Conservation (phyloP, 768 basidiomycete genomes). For the Pisolithus orientalis region DNA sequence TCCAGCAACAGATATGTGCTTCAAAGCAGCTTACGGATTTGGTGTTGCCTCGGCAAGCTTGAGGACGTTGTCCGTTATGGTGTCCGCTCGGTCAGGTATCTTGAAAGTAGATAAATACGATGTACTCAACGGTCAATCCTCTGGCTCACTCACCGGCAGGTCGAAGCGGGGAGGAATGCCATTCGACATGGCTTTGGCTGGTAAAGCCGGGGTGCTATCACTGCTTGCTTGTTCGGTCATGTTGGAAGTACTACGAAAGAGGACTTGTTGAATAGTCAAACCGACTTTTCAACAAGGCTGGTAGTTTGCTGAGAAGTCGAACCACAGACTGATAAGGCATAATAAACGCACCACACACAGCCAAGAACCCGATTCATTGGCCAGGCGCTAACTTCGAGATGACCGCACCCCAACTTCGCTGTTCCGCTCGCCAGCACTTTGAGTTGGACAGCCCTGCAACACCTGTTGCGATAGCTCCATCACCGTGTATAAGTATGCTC, state of each 20-base stretch:
- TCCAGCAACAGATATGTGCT: background rate
- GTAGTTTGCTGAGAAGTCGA: too few species aligned
- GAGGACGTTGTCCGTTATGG: slow-evolving; percentile 43
- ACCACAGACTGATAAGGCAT: too few species aligned
- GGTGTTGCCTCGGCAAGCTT: slow-evolving; percentile 32
- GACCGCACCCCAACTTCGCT: too few species aligned
- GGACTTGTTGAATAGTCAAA: background rate
- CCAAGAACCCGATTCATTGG: too few species aligned
- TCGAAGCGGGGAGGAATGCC: slow-evolving; percentile 33
- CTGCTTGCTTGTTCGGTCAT: background rate
- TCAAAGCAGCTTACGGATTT: slow-evolving; percentile 30
- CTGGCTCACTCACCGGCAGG: slow-evolving; percentile 32
- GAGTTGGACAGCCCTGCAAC: too few species aligned
- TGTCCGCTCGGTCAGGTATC: slow-evolving; percentile 44
- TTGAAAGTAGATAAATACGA: slow-evolving; percentile 12
- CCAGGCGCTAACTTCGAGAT: too few species aligned
- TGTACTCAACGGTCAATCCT: background rate
- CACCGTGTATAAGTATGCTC: too few species aligned
- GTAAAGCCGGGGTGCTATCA: background rate
- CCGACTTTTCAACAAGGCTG: too few species aligned
- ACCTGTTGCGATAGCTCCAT: too few species aligned
- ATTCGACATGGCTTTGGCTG: slow-evolving; percentile 30
- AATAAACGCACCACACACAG: too few species aligned
- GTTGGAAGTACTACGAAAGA: background rate
- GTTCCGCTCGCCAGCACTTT: too few species aligned